Base-by-base conservation (phyloP, 2,329 filamentous ascomycete species). In the Diplodia intermedia region DNA sequence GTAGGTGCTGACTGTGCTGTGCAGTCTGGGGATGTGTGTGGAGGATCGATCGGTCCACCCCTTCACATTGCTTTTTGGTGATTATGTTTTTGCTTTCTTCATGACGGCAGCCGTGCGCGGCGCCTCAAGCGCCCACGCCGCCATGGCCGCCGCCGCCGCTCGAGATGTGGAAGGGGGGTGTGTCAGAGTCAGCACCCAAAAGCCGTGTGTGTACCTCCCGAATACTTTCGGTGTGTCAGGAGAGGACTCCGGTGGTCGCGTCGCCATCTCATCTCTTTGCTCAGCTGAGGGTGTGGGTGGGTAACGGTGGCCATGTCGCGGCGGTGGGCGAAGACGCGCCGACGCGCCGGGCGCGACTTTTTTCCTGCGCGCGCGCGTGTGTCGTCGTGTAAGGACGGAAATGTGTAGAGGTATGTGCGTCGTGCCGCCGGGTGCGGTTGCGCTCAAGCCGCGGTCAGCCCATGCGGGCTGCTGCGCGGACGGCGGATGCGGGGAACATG, bases 401-500 rank as follows among this genome's bases (percentile, higher is more conserved):
- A 11, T 18, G 26, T 60, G 33, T 20, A 18, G 20, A n/a, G n/a
- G 55, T 38, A 57, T 26, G 53, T 31, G 53, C 53, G 55, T 36
- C 33, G 33, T 12, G 33, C 33, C 33, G 33, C 33, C 36, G 55
- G 29, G 31, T 31, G 53, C 53, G 26, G 50, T n/a, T 15, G 53
- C 53, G 53, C 56, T 38, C 56, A 60, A 60, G 56, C 56, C 56
- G 56, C 57, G 33, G 57, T 62, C 57, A 62, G 57, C 57, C 29
- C 57, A 50, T 50, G 40, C 43, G 57, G 33, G n/a, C 52, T 33
- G 52, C 43, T 15, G 18, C 20, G 43, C 55, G 36, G 53, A 57
- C 9, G 18, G 57, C 57, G 57, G 57, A 62, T 62, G 57, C 57
- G 57, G 57, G 57, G 57, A 62, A 62, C 56, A 38, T 60, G 56